phyloP scores from a whole-genome alignment of 1,284 basidiomycete species.

The Malassezia restricta region DNA sequence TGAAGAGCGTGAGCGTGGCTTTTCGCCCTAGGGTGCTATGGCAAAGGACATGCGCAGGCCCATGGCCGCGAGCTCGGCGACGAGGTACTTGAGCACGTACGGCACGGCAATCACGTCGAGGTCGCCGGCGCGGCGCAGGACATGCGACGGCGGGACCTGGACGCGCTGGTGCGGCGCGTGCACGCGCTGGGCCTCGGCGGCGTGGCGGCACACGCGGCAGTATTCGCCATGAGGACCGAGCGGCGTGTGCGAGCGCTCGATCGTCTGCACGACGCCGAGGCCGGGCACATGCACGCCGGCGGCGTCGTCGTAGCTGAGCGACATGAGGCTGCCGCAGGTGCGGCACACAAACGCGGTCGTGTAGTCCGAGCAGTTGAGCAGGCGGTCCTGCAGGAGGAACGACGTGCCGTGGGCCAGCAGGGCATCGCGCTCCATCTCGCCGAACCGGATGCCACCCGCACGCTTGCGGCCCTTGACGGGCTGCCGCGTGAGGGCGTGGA shows the following conservation, averaged over 20 bases:
- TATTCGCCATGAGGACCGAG: constrained; percentile 41
- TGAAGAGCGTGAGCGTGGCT: constrained; percentile 25
- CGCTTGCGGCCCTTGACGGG: constrained; percentile 99
- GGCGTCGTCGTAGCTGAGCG: constrained; percentile 54
- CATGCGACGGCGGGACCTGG: constrained; percentile 19
- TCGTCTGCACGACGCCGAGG: constrained; percentile 18
- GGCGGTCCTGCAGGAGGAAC: constrained; percentile 88
- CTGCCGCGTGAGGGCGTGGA: constrained; percentile 87
- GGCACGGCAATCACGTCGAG: constrained; percentile 59
- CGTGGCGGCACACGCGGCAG: constrained; percentile 37
- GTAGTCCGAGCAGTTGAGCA: constrained; percentile 99
- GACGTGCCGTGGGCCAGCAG: constrained; percentile 95
- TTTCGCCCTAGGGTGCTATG: constrained; percentile 21
- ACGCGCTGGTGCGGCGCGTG: constrained; percentile 12
- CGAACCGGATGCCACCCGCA: constrained; percentile 96
- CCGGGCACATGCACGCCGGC: constrained; percentile 9
- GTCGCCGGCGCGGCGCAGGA: constrained; percentile 22
- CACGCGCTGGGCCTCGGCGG: background rate
- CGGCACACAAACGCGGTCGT: constrained; percentile 97
- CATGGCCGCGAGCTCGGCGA: constrained; percentile 54
- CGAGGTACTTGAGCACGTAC: constrained; percentile 57
- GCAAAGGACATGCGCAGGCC: constrained; percentile 50
- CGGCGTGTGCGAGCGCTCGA: constrained; percentile 17
- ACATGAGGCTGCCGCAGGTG: constrained; percentile 85
- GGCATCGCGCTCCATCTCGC: constrained; percentile 99